A percentile compares a stretch with the other conserved stretches of the same genome.
These are phyloP conservation scores for Deuterostichococcus epilithicus DNA, from an alignment of 139 green algal genomes.

Conservation along the genomic window DNA sequence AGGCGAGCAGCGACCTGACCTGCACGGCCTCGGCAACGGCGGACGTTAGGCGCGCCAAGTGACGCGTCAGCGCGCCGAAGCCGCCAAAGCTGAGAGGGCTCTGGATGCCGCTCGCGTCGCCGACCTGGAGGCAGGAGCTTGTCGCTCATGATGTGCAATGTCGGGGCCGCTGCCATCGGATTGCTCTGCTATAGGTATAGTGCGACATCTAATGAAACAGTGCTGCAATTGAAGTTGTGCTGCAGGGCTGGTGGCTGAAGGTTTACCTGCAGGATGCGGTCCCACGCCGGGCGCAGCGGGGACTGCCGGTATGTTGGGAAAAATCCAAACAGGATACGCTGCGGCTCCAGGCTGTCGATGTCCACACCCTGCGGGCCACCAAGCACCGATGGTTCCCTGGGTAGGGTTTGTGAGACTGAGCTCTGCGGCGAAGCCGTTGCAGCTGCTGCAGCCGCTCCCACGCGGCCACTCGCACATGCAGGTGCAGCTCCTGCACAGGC, in stretches of 20 bases:
- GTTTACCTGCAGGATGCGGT: conserved; percentile 53
- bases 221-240: neutral
- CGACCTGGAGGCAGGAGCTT: conserved; percentile 11
- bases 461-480: too few relatives aligned
- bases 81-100: conserved; percentile 93
- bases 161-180: too few relatives aligned
- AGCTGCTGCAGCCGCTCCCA: too few relatives aligned
- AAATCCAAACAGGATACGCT: conserved; percentile 89
- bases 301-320: conserved; percentile 90
- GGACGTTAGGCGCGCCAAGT: conserved; percentile 61
- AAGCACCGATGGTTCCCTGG: too few relatives aligned
- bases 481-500: too few relatives aligned
- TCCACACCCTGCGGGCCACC: conserved; percentile 29
- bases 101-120: conserved; percentile 87
- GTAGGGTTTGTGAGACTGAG: too few relatives aligned
- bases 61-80: conserved; percentile 79
- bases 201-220: neutral
- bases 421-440: too few relatives aligned
- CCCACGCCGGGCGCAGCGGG: conserved; percentile 69
- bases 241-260: neutral
- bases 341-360: conserved; percentile 68
- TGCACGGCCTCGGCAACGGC: conserved; percentile 54
- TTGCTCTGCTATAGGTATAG: too few relatives aligned
- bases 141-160: too few relatives aligned
- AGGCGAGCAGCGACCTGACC: neutral